Conservation (phyloP, 225 moss, liverwort and hornwort genomes). For the Climacium dendroides region DNA sequence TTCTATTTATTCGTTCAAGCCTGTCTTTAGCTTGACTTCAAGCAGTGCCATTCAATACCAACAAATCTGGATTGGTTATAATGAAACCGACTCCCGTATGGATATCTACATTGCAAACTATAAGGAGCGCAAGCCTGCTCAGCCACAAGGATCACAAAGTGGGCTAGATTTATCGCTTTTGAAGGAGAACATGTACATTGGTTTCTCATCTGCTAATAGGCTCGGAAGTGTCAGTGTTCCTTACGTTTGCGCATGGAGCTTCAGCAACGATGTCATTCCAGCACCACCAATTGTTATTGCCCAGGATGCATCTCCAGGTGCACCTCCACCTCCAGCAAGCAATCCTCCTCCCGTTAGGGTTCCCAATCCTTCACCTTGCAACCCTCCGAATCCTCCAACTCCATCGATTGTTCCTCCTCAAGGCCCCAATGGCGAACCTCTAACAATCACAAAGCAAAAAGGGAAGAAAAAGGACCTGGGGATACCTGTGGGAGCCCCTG, state of each 20-base stretch:
- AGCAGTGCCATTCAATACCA: neutral
- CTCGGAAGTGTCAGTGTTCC: neutral
- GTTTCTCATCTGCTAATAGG: neutral
- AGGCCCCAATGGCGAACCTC: neutral
- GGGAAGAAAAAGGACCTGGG: too few relatives aligned
- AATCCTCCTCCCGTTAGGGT: too few relatives aligned
- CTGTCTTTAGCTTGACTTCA: neutral
- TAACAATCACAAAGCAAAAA: neutral
- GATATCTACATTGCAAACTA: too few relatives aligned
- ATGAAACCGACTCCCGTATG: neutral
- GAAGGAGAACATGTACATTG: neutral
- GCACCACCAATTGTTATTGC: neutral
- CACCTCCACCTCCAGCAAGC: too few relatives aligned
- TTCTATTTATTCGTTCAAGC: neutral
- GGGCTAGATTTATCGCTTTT: neutral
- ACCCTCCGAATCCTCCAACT: neutral
- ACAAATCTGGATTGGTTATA: neutral
- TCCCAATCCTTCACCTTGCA: too few relatives aligned
- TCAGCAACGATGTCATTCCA: neutral
- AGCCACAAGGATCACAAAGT: neutral
- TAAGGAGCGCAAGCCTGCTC: too few relatives aligned
- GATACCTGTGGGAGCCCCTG: too few relatives aligned
- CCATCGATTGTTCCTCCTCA: neutral
- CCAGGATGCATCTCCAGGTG: neutral
- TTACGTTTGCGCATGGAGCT: neutral